Conservation (phyloP, 2,329 filamentous ascomycete species). For the Alternaria consortialis region DNA sequence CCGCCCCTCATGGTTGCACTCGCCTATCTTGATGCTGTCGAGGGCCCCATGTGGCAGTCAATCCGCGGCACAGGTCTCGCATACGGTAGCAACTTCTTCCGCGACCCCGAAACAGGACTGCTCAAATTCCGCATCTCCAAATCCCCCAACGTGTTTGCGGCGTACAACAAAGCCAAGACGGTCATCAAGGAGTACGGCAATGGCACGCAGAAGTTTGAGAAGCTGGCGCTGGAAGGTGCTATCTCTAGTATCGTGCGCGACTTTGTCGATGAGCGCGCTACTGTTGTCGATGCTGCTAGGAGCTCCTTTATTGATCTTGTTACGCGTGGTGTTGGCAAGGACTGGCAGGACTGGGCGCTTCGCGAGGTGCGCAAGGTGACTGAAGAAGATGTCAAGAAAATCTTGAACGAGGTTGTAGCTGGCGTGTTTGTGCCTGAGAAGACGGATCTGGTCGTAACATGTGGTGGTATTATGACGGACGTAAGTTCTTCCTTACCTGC, state of each 20-base stretch:
- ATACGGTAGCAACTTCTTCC: conserved; percentile 83
- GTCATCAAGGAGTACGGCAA: conserved; percentile 78
- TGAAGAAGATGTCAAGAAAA: conserved; percentile 77
- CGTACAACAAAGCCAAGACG: conserved; percentile 78
- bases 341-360: conserved; percentile 81
- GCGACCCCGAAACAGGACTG: conserved; percentile 80
- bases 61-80: conserved; percentile 93
- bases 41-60: conserved; percentile 93
- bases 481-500: conserved; percentile 60
- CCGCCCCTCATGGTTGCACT: conserved; percentile 88
- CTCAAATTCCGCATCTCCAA: conserved; percentile 88
- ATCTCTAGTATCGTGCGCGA: conserved; percentile 87
- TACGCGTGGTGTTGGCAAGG: conserved; percentile 75
- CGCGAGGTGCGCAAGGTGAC: conserved; percentile 78
- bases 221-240: conserved; percentile 84
- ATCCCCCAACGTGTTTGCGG: conserved; percentile 87
- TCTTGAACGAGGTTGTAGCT: conserved; percentile 77
- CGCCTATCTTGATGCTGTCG: conserved; percentile 89
- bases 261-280: conserved; percentile 88
- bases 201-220: conserved; percentile 77
- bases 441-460: conserved; percentile 88
- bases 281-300: conserved; percentile 81
- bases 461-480: conserved; percentile 84
- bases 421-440: conserved; percentile 81
- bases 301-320: conserved; percentile 86